Conservation (phyloP, 345 rosid genomes). For the Syzygium oleosum region DNA sequence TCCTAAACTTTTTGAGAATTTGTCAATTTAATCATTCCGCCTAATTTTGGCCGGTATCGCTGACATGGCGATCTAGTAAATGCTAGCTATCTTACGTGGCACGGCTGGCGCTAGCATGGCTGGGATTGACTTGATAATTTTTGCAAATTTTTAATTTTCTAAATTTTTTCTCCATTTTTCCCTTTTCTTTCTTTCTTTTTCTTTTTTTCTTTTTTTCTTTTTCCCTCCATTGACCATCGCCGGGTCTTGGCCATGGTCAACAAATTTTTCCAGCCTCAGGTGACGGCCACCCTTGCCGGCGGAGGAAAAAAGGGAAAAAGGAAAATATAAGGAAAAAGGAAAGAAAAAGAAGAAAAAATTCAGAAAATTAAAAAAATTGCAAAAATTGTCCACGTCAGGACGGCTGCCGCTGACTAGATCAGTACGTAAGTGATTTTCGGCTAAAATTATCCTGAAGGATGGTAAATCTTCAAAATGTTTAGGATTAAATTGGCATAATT, state of each 20-base stretch:
- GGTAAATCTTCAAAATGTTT: neutral
- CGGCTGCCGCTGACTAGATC: rapidly evolving
- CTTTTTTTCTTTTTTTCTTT: too few relatives aligned
- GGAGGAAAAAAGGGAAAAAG: neutral
- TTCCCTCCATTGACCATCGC: neutral
- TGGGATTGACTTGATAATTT: too few relatives aligned
- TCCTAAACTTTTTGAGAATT: too few relatives aligned
- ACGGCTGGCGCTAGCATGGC: too few relatives aligned
- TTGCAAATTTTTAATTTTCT: too few relatives aligned
- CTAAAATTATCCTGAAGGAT: neutral
- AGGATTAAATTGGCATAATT: too few relatives aligned
- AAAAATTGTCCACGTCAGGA: neutral
- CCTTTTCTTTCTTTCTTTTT: too few relatives aligned
- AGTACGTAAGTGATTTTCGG: rapidly evolving
- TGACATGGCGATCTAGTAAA: neutral
- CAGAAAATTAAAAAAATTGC: neutral
- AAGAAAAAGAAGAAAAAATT: neutral
- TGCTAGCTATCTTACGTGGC: too few relatives aligned
- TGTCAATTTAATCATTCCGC: neutral
- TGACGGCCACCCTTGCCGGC: rapidly evolving
- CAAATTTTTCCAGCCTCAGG: neutral
- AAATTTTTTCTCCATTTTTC: too few relatives aligned
- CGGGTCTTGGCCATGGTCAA: too few relatives aligned
- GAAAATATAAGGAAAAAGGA: neutral
- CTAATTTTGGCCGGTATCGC: too few relatives aligned